Evolutionary conservation across 2,329 filamentous ascomycete genomes (phyloP), one percentile per base, ranked within the genome.

Genomic region (Trichoderma harzianum): DNA sequence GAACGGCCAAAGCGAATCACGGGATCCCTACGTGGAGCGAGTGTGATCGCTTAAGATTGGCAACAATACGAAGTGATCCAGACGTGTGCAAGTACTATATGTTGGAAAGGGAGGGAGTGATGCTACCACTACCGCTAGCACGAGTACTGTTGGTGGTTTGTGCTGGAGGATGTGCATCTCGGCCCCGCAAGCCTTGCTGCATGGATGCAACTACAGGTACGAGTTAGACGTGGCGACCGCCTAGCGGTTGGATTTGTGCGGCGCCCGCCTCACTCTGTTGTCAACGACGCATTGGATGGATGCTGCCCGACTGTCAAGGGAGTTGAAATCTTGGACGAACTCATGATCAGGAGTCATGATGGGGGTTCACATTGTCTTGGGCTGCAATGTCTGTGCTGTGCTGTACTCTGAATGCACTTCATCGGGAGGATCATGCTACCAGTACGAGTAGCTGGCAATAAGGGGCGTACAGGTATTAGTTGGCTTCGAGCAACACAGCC

Each of bases 181-280:
- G 55, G 60, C 61, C 69, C 69, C 69, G 63, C 62, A 61, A 58
- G 36, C 57, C 43, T 28, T 57, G 70, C 70, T 67, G 70, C 63
- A 68, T 68, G 70, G 55, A 68, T 68, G 57, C 28, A 43, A 26
- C 36, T 62, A 36, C 57, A 24, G n/a, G 67, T 62, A 16, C 21
- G 24, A 53, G 43, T 60, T 43, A 51, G 60, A 72, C 66, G 71
- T 72, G 71, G 71, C 71, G 39, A 61, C 21, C 60, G 65, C 60
- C 36, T 69, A 72, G 62, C 71, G 71, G 71, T 72, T 60, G 51
- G 32, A 57, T 58, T 61, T 70, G 34, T 51, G 43, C 39, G 26
- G 24, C 30, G 24, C 43, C 61, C 47, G 60, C 58, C 55, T 70
- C 26, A 18, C 28, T 70, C 16, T 18, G 26, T 36, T 34, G 53